A percentile compares a stretch with the other conserved stretches of the same genome.
Evolutionary conservation across 2,329 filamentous ascomycete genomes (phyloP).

Genomic region (Penicillium sp.): DNA sequence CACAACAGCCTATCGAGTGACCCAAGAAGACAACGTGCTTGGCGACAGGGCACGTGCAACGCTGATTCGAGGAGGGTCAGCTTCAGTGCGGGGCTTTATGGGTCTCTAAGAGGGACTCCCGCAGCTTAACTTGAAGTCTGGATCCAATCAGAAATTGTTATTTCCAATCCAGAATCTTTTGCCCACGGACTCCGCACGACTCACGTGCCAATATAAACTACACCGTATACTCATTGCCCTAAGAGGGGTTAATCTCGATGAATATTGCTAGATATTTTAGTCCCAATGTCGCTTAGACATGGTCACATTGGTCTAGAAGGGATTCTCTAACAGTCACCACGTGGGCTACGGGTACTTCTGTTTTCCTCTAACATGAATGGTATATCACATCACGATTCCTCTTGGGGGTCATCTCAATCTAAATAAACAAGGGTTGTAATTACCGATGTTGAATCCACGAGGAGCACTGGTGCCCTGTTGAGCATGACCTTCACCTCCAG

Average conservation of each 20-base stretch:
- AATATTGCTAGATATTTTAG: not conserved
- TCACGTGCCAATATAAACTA: not conserved
- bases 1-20: conserved; percentile 20
- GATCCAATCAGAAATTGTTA: conserved; percentile 6
- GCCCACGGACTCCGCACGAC: not conserved
- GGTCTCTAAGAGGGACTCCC: not conserved
- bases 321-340: not conserved
- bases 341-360: not conserved
- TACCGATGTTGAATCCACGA: not conserved
- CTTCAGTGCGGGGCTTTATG: not conserved
- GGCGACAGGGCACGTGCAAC: conserved; percentile 23
- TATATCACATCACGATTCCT: not conserved
- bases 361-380: too few species aligned
- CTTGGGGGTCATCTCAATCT: not conserved
- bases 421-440: not conserved
- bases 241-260: not conserved
- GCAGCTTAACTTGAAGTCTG: conserved; percentile 14
- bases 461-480: not conserved
- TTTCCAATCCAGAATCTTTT: conserved; percentile 7
- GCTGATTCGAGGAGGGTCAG: conserved; percentile 22
- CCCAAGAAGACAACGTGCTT: conserved; percentile 23
- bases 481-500: not conserved
- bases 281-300: not conserved
- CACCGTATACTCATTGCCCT: not conserved
- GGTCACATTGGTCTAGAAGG: not conserved